These are phyloP conservation scores for Calonectria hongkongensis DNA, from an alignment of 2,329 filamentous ascomycete genomes.

Conservation along the genomic window DNA sequence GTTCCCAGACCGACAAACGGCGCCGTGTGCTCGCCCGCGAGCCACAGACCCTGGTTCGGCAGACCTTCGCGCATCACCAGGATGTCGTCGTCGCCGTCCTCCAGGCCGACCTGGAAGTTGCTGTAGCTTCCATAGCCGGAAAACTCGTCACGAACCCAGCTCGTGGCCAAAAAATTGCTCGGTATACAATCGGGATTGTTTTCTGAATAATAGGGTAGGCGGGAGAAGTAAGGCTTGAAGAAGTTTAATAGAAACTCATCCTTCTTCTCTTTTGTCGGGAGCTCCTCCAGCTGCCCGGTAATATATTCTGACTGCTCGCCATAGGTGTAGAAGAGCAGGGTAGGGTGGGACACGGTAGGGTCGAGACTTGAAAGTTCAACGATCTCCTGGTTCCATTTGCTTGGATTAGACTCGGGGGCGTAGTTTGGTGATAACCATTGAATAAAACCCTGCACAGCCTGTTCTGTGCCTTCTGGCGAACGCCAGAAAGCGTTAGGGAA, in stretches of 20 bases:
- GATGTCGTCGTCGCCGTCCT: conserved; percentile 83
- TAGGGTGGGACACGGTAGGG: conserved; percentile 78
- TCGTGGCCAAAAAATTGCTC: conserved; percentile 78
- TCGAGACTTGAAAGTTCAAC: conserved; percentile 84
- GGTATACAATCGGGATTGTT: conserved; percentile 76
- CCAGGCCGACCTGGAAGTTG: conserved; percentile 87
- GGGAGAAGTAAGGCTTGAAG: conserved; percentile 86
- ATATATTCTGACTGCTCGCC: conserved; percentile 77
- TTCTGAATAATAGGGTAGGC: conserved; percentile 80
- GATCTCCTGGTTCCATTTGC: conserved; percentile 83
- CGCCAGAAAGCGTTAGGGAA: conserved; percentile 88
- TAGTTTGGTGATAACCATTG: conserved; percentile 86
- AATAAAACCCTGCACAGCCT: conserved; percentile 78
- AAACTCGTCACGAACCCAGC: conserved; percentile 86
- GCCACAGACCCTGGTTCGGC: conserved; percentile 83
- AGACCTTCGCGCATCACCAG: conserved; percentile 77
- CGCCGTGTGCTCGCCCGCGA: conserved; percentile 93
- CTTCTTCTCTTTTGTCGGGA: conserved; percentile 67
- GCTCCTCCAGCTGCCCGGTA: conserved; percentile 65
- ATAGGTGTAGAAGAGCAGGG: conserved; percentile 88
- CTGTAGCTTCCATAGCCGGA: conserved; percentile 89
- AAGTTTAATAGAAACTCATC: conserved; percentile 76
- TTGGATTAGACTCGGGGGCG: conserved; percentile 75
- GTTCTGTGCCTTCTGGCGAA: conserved; percentile 60
- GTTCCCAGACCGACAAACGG: conserved; percentile 93